Evolutionary conservation across 257 asterid genomes (phyloP).

Genomic region (Schizonepeta tenuifolia): DNA sequence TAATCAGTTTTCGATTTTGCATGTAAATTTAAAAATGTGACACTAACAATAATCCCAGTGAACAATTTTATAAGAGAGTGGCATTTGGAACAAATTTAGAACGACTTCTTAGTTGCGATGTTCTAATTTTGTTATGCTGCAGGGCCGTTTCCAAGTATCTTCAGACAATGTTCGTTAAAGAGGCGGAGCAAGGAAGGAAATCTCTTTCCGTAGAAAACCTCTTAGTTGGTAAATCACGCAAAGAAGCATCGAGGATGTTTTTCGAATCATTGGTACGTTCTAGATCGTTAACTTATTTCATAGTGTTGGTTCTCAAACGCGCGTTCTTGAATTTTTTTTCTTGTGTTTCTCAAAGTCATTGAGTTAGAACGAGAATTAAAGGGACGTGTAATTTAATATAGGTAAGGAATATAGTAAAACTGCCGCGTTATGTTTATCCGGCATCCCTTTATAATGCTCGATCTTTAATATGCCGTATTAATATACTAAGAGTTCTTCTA

Average conservation of each 20-base stretch:
- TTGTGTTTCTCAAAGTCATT: not conserved
- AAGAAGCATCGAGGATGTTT: constrained; percentile 97
- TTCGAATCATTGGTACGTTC: constrained; percentile 84
- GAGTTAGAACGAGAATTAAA: not conserved
- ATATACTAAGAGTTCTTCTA: not conserved
- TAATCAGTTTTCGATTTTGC: too few species aligned
- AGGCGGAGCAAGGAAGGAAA: too few species aligned
- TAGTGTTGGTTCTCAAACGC: not conserved
- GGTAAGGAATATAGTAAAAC: too few species aligned
- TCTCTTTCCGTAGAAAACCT: too few species aligned
- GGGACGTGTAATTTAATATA: not conserved
- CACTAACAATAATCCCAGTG: too few species aligned
- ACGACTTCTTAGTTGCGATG: not conserved
- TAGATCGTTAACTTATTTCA: not conserved
- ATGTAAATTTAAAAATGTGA: too few species aligned
- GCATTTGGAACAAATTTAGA: too few species aligned
- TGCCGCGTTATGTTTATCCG: not conserved
- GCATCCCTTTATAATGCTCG: not conserved
- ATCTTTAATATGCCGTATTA: not conserved
- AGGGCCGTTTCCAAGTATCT: constrained; percentile 97
- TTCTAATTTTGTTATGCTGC: constrained; percentile 15
- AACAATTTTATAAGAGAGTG: too few species aligned
- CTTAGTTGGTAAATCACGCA: too few species aligned
- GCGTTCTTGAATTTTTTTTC: not conserved
- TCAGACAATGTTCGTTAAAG: constrained; percentile 67